Base-by-base conservation (phyloP, 1,284 basidiomycete genomes). In the Melampsora occidentalis region DNA sequence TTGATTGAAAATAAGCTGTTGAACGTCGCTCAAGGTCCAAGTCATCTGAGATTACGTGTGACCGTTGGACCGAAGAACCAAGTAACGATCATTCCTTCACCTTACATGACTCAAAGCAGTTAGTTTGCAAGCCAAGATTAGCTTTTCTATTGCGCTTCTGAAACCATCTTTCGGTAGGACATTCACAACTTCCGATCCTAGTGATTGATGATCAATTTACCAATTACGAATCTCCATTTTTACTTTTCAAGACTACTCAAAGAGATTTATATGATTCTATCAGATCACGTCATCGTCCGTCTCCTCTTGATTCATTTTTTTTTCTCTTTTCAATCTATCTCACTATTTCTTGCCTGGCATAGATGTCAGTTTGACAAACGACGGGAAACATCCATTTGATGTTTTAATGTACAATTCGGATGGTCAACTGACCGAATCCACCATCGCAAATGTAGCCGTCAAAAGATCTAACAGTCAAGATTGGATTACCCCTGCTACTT, bases 371-470 rank as follows among this genome's bases (percentile, higher is more conserved):
- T 59, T 25, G 42, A 10, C 12, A 14, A 46, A 46, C 42, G 31
- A 48, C 28, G 31, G 22, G 48, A 20, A n/a, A 71, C 57, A 72
- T 1, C 4, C 64, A 72, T 72, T 72, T 22, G 70, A 72, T 65
- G 70, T 72, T 5, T 72, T 72, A 46, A 51, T 72, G 70, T 72
- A 33, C 33, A 72, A 72, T 28, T 14, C 39, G 0, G 28, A 18
- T 28, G 20, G 42, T n/a, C 70, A 72, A 39, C 35, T 72, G n/a
- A 72, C 70, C 12, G 70, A 72, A 65, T 64, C 70, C 35, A 72
- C 70, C 5, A 72, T 72, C 48, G 39, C 70, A 6, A 72, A 72
- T 35, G 20, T 72, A 22, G 70, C 70, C 2, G 22, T 65, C 12
- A 53, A 59, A 65, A 65, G 48, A 64, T 39, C 28, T 33, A 22